phyloP scores from a whole-genome alignment of 176 grass and related monocot genomes.

The Poa annua region DNA sequence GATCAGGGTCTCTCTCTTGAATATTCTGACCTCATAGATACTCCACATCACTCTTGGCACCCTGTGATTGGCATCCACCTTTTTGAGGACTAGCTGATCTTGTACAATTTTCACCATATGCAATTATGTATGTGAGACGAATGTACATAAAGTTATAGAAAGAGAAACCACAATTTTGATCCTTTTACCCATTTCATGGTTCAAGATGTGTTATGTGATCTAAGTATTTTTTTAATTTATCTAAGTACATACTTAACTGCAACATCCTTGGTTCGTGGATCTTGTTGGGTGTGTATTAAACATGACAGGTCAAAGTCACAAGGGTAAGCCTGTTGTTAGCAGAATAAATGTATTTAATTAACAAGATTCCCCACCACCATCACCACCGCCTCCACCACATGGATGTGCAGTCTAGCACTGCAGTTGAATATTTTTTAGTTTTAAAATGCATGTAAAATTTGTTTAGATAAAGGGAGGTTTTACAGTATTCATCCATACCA shows the following conservation, averaged over 20 bases:
- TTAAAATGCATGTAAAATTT: not conserved
- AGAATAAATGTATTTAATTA: not conserved
- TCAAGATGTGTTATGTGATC: conserved; percentile 8
- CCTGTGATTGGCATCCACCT: too few species aligned
- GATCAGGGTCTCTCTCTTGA: too few species aligned
- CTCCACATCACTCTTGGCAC: too few species aligned
- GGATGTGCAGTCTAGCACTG: not conserved
- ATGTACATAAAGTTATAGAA: too few species aligned
- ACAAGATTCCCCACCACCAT: not conserved
- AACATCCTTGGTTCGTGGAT: not conserved
- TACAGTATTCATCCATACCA: not conserved
- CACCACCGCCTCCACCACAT: not conserved
- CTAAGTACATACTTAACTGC: not conserved
- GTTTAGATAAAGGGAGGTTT: not conserved
- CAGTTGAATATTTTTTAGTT: not conserved
- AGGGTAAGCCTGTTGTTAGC: not conserved
- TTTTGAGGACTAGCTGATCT: too few species aligned
- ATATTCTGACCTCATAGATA: too few species aligned
- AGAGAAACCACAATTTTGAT: not conserved
- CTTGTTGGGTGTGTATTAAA: not conserved
- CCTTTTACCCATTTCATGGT: not conserved
- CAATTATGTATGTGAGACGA: too few species aligned
- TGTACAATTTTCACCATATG: too few species aligned
- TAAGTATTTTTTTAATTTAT: not conserved
- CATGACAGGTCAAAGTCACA: too few species aligned